These are phyloP conservation scores for Backusella parvicylindrica DNA, from an alignment of 192 early-diverging fungal genomes.

Conservation along the genomic window DNA sequence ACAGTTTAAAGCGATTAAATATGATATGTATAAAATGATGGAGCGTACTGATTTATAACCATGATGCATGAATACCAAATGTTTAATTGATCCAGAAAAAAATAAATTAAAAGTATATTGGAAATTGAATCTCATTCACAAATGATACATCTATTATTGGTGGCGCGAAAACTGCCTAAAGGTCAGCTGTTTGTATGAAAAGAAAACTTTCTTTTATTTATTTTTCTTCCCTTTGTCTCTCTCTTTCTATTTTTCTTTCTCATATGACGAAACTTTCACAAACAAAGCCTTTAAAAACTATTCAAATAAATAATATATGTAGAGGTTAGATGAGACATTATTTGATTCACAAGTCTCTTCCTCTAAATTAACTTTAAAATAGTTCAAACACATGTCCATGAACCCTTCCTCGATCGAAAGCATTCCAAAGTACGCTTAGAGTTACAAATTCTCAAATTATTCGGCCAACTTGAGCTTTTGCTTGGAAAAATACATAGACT, in stretches of 20 bases:
- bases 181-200: background rate
- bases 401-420: background rate
- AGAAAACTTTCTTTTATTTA: background rate
- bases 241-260: background rate
- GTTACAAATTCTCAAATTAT: background rate
- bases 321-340: background rate
- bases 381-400: background rate
- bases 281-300: background rate
- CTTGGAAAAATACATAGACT: slow-evolving; percentile 4
- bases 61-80: too few relatives aligned
- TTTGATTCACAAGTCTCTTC: too few relatives aligned
- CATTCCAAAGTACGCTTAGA: background rate
- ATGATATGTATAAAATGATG: too few relatives aligned
- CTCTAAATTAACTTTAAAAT: background rate
- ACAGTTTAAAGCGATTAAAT: too few relatives aligned
- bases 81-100: too few relatives aligned
- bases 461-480: slow-evolving; percentile 5
- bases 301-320: background rate
- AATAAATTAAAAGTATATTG: too few relatives aligned
- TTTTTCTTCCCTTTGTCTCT: background rate
- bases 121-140: too few relatives aligned
- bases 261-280: slow-evolving; percentile 1
- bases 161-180: background rate
- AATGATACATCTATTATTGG: too few relatives aligned
- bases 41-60: too few relatives aligned